phyloP scores from a whole-genome alignment of 371 early-diverging fungal species.

The Haplosporangium sp. region DNA sequence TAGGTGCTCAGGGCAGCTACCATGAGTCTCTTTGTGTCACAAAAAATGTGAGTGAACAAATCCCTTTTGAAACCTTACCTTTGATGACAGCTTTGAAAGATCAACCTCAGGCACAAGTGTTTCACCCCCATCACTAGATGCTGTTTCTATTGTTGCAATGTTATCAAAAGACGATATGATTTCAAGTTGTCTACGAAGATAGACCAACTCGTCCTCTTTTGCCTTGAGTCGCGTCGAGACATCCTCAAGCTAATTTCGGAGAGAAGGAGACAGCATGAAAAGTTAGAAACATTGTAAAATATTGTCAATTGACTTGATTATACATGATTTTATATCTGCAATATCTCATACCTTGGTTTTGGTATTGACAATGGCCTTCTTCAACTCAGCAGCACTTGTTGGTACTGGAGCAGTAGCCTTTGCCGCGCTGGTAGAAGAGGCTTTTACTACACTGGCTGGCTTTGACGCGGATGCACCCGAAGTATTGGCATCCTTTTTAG shows the following conservation, averaged over 20 bases:
- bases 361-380: constrained; percentile 30
- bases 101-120: constrained; percentile 46
- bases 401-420: constrained; percentile 5
- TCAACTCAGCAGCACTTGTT: constrained; percentile 22
- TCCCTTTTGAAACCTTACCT: constrained; percentile 26
- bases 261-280: not conserved
- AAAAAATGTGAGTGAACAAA: not conserved
- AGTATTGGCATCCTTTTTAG: constrained; percentile 8
- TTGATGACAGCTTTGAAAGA: constrained; percentile 19
- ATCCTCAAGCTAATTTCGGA: constrained; percentile 28
- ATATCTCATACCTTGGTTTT: constrained; percentile 29
- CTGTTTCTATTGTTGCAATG: constrained; percentile 15
- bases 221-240: constrained; percentile 15
- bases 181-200: constrained; percentile 23
- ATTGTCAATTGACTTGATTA: no score
- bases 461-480: not conserved
- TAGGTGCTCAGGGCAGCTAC: no score
- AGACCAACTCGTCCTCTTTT: constrained; percentile 33
- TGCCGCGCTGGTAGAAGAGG: not conserved
- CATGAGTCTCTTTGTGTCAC: no score
- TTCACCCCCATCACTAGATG: constrained; percentile 50
- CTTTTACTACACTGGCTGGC: not conserved
- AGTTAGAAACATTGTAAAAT: constrained; percentile 1
- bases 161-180: not conserved
- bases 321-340: not conserved